Percentiles rank a stretch among this genome's conserved stretches.
Evolutionary conservation across 257 asterid species (phyloP).

Genomic region (Buddleja alternifolia): DNA sequence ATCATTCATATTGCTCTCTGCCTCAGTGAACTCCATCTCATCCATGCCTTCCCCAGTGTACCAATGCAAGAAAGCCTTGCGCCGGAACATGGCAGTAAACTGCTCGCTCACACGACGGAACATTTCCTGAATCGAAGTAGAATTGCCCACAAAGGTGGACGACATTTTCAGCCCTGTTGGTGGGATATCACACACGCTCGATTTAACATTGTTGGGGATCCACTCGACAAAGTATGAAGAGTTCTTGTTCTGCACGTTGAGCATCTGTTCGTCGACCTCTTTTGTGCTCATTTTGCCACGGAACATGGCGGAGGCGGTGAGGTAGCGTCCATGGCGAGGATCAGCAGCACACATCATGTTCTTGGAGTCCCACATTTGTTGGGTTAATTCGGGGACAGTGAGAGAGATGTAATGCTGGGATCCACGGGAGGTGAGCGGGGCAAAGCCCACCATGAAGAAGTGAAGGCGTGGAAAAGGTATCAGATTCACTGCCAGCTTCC

Average conservation of each 20-base stretch:
- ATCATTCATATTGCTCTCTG: conserved; percentile 91
- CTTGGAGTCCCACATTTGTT: conserved; percentile 91
- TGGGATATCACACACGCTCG: conserved; percentile 82
- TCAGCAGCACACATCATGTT: conserved; percentile 98
- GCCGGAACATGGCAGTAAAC: conserved; percentile 86
- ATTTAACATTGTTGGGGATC: conserved; percentile 91
- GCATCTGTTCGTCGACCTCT: conserved; percentile 92
- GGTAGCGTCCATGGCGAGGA: conserved; percentile 87
- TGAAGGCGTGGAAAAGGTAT: conserved; percentile 94
- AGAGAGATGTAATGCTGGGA: conserved; percentile 88
- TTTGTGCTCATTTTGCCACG: conserved; percentile 92
- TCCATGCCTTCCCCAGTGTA: conserved; percentile 95
- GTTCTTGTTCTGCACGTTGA: conserved; percentile 89
- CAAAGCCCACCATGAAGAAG: conserved; percentile 93
- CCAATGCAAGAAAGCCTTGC: conserved; percentile 96
- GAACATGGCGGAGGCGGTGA: conserved; percentile 89
- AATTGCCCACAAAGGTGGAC: conserved; percentile 76
- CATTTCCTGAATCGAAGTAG: conserved; percentile 89
- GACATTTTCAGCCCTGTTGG: conserved; percentile 84
- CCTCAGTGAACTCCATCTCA: conserved; percentile 91
- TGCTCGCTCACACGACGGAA: conserved; percentile 92
- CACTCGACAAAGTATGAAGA: conserved; percentile 88
- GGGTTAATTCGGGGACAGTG: conserved; percentile 85
- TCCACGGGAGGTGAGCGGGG: conserved; percentile 89
- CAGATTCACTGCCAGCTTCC: conserved; percentile 82